phyloP scores from a whole-genome alignment of 768 basidiomycete species.

The Phaffia tasmanica region DNA sequence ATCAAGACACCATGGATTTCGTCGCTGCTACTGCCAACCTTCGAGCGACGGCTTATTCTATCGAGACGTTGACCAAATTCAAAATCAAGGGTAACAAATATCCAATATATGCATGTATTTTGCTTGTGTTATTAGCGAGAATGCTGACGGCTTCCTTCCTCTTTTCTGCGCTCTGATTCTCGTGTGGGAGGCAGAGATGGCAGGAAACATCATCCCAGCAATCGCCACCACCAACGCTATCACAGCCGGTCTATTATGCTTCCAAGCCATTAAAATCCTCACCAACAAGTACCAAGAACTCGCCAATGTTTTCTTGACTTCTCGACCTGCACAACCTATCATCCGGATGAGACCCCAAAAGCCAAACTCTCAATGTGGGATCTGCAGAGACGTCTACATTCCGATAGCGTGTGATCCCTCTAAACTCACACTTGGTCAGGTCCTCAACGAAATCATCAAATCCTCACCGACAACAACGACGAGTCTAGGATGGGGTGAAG shows the following conservation, averaged over 20 bases:
- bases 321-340: conserved; percentile 67
- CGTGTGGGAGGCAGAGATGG: conserved; percentile 63
- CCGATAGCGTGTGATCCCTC: conserved; percentile 61
- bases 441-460: conserved; percentile 55
- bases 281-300: conserved; percentile 40
- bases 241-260: conserved; percentile 84
- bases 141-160: too few relatives aligned
- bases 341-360: conserved; percentile 53
- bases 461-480: conserved; percentile 38
- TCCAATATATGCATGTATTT: not conserved
- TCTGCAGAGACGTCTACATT: conserved; percentile 77
- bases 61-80: conserved; percentile 81
- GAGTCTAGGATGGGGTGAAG: conserved; percentile 36
- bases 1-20: conserved; percentile 92
- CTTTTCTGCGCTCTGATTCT: too few relatives aligned
- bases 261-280: conserved; percentile 78
- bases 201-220: conserved; percentile 97
- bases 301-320: conserved; percentile 66
- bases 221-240: conserved; percentile 99
- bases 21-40: conserved; percentile 91
- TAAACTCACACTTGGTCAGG: conserved; percentile 56
- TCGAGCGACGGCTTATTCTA: conserved; percentile 79
- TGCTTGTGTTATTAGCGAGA: not conserved
- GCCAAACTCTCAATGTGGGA: conserved; percentile 68
- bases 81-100: conserved; percentile 70